A percentile compares a stretch with the other conserved stretches of the same genome.
Evolutionary conservation across 2,329 filamentous ascomycete species (phyloP).

Genomic region (Penicillium freii): DNA sequence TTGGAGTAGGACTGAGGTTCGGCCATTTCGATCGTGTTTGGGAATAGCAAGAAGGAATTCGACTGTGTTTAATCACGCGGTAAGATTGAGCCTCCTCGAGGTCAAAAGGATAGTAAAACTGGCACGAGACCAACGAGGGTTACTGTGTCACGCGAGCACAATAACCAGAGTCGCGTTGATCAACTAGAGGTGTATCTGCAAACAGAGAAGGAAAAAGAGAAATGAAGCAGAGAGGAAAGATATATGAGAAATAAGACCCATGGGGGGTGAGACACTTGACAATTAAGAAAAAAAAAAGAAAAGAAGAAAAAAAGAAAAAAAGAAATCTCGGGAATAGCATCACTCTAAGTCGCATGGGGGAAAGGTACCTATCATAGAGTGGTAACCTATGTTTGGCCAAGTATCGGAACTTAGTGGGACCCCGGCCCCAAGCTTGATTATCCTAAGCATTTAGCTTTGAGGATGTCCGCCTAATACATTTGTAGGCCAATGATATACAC

Average conservation of each 20-base stretch:
- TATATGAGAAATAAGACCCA: not conserved
- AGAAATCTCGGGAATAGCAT: not conserved
- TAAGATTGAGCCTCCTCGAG: not conserved
- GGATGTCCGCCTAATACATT: not conserved
- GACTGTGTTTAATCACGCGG: not conserved
- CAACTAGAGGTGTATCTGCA: not conserved
- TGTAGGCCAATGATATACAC: not conserved
- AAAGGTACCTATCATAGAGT: conserved; percentile 1
- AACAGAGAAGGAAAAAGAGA: not conserved
- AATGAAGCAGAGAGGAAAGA: not conserved
- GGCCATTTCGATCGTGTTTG: conserved; percentile 9
- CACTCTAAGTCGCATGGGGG: not conserved
- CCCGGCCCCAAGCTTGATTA: not conserved
- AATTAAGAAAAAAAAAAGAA: not conserved
- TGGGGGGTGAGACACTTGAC: not conserved
- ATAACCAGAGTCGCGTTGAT: not conserved
- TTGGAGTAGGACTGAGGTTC: conserved; percentile 14
- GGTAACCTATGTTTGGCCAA: not conserved
- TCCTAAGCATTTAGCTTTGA: not conserved
- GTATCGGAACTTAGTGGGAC: not conserved
- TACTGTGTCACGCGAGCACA: conserved; percentile 7
- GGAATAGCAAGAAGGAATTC: not conserved
- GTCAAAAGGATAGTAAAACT: not conserved
- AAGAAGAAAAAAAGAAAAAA: not conserved
- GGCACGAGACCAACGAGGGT: not conserved